Conservation (phyloP, 2,329 filamentous ascomycete genomes). For the Uncinocarpus reesii region DNA sequence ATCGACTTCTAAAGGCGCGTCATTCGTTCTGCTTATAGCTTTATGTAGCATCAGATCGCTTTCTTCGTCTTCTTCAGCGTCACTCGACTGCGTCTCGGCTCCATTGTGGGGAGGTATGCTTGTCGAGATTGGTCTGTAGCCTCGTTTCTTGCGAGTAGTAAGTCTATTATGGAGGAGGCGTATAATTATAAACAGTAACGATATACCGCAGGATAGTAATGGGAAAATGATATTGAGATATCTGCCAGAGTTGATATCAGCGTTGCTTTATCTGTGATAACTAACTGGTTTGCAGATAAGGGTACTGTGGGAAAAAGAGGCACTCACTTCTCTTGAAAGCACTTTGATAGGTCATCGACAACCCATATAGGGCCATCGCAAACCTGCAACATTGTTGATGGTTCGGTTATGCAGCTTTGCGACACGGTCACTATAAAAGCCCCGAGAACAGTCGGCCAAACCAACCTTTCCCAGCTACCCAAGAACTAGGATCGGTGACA, state of each 20-base stretch:
- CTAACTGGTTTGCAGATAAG: too few relatives aligned
- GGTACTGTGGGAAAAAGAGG: not conserved
- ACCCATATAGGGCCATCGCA: slow-evolving; percentile 51
- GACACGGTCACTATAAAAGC: not conserved
- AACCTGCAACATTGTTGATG: slow-evolving; percentile 42
- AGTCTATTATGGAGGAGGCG: slow-evolving; percentile 48
- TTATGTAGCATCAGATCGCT: slow-evolving; percentile 45
- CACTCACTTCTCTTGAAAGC: slow-evolving; percentile 48
- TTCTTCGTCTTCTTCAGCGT: slow-evolving; percentile 44
- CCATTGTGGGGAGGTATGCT: slow-evolving; percentile 48
- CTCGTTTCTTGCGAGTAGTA: slow-evolving; percentile 44
- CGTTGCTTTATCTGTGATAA: not conserved
- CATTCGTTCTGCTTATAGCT: slow-evolving; percentile 42
- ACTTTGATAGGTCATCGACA: slow-evolving; percentile 51
- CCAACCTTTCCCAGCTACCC: not conserved
- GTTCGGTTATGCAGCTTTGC: not conserved
- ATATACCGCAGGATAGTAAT: slow-evolving; percentile 57
- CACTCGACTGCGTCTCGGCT: slow-evolving; percentile 46
- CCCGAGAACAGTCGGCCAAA: not conserved
- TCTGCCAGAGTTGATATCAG: not conserved
- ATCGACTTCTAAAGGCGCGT: slow-evolving; percentile 53
- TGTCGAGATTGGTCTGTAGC: slow-evolving; percentile 45
- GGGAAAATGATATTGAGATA: slow-evolving; percentile 75
- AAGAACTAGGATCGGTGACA: not conserved
- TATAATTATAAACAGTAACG: slow-evolving; percentile 54